A percentile compares a stretch with the other conserved stretches of the same genome.
Conservation (phyloP, 208 protist genomes). For the Giardia muris region DNA sequence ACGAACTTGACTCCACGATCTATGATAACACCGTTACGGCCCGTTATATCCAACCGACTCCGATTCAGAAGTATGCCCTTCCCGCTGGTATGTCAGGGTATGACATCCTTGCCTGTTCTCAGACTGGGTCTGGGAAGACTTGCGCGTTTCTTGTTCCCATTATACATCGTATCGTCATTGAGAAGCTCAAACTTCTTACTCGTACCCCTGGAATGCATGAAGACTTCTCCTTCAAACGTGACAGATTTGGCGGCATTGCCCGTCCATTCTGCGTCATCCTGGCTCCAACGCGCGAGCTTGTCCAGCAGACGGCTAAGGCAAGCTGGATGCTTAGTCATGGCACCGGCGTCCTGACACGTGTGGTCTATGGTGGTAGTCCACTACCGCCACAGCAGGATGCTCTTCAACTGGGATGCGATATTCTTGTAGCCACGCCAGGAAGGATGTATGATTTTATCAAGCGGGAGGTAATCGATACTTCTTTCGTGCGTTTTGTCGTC, state of each 20-base stretch:
- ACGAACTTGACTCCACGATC: background rate
- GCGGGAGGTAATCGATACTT: conserved; percentile 54
- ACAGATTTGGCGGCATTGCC: background rate
- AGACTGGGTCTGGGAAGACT: conserved; percentile 40
- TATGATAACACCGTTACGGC: background rate
- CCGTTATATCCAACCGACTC: conserved; percentile 29
- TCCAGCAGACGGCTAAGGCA: conserved; percentile 84
- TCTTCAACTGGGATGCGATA: conserved; percentile 51
- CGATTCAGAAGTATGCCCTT: conserved; percentile 39
- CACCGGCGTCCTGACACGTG: conserved; percentile 56
- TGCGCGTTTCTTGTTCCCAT: conserved; percentile 29
- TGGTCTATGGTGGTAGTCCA: conserved; percentile 55
- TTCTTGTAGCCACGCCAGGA: conserved; percentile 66
- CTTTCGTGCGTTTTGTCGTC: conserved; percentile 46
- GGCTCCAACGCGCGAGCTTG: conserved; percentile 86
- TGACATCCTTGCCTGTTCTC: conserved; percentile 35
- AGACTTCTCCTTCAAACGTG: background rate
- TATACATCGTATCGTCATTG: background rate
- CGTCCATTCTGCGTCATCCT: conserved; percentile 64
- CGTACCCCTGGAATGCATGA: background rate
- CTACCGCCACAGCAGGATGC: conserved; percentile 52
- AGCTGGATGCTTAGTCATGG: conserved; percentile 64
- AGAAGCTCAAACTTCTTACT: background rate
- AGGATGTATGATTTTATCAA: conserved; percentile 81
- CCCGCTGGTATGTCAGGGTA: conserved; percentile 23